Conservation (phyloP, 768 basidiomycete species). For the Russula brevipes region DNA sequence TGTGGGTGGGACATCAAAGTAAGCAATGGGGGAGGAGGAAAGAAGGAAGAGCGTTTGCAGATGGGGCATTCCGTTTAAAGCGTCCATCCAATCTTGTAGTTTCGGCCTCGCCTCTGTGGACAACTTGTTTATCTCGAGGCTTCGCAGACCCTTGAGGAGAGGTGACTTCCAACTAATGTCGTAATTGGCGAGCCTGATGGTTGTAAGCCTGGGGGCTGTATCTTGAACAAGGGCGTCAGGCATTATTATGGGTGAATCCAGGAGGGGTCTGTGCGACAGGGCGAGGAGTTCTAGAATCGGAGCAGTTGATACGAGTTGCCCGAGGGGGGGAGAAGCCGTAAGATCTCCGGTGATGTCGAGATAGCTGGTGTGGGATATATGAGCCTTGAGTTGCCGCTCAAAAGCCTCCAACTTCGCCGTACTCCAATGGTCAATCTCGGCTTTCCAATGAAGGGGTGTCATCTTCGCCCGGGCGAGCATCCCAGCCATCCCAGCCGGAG, state of each 20-base stretch:
- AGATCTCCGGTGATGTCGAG: not conserved
- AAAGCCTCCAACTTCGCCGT: not conserved
- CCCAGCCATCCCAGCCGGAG: not conserved
- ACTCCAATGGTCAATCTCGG: not conserved
- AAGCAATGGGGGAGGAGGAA: not conserved
- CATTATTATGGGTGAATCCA: not conserved
- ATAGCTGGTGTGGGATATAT: constrained; percentile 2
- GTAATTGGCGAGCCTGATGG: not conserved
- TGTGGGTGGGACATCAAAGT: too few species aligned
- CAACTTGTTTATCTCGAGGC: not conserved
- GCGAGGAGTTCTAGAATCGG: not conserved
- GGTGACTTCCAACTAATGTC: not conserved
- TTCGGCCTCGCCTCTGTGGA: not conserved
- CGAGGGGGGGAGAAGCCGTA: not conserved
- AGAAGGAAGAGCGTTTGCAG: constrained; percentile 7
- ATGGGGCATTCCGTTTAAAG: constrained; percentile 11
- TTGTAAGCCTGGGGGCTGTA: not conserved
- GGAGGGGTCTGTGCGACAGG: not conserved
- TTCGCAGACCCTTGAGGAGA: constrained; percentile 8
- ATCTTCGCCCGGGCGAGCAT: constrained; percentile 11
- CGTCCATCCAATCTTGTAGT: constrained; percentile 11
- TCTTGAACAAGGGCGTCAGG: not conserved
- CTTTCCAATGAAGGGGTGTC: constrained; percentile 3
- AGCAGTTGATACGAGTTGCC: not conserved
- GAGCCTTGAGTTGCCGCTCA: not conserved